These are phyloP conservation scores for Paracorniculantispora psalliotae DNA, from an alignment of 2,329 filamentous ascomycete genomes.

Conservation along the genomic window DNA sequence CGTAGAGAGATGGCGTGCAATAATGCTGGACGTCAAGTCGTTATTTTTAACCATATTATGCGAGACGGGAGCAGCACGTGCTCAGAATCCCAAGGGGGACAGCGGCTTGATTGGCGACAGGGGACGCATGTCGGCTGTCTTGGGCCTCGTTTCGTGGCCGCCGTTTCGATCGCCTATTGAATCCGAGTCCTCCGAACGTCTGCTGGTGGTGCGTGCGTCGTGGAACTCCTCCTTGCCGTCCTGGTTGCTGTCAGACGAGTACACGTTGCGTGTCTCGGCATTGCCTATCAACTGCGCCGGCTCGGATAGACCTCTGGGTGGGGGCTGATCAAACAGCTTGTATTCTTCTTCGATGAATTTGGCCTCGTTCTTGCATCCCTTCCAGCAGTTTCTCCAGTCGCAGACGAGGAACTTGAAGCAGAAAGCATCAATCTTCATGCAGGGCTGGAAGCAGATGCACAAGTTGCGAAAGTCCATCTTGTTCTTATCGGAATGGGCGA, in stretches of 20 bases:
- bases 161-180: slow-evolving; percentile 44
- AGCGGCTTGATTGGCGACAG: slow-evolving; percentile 57
- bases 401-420: slow-evolving; percentile 94
- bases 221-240: slow-evolving; percentile 17
- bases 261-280: background rate
- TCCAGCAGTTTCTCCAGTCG: slow-evolving; percentile 96
- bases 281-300: slow-evolving; percentile 22
- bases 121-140: slow-evolving; percentile 39
- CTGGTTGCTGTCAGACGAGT: slow-evolving; percentile 56
- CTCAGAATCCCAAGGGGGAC: slow-evolving; percentile 49
- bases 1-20: background rate
- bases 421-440: slow-evolving; percentile 91
- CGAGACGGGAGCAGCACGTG: background rate
- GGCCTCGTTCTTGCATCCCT: slow-evolving; percentile 87
- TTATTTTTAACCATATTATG: background rate
- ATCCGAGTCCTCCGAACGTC: slow-evolving; percentile 37
- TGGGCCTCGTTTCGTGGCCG: slow-evolving; percentile 32
- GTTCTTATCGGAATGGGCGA: slow-evolving; percentile 91
- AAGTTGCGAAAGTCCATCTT: slow-evolving; percentile 97
- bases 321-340: slow-evolving; percentile 51
- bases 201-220: slow-evolving; percentile 29
- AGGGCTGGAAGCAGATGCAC: slow-evolving; percentile 95
- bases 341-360: slow-evolving; percentile 70
- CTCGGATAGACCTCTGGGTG: slow-evolving; percentile 45
- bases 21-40: slow-evolving; percentile 4